Conservation (phyloP, 345 rosid genomes). For the Eucalyptus leucophloia region DNA sequence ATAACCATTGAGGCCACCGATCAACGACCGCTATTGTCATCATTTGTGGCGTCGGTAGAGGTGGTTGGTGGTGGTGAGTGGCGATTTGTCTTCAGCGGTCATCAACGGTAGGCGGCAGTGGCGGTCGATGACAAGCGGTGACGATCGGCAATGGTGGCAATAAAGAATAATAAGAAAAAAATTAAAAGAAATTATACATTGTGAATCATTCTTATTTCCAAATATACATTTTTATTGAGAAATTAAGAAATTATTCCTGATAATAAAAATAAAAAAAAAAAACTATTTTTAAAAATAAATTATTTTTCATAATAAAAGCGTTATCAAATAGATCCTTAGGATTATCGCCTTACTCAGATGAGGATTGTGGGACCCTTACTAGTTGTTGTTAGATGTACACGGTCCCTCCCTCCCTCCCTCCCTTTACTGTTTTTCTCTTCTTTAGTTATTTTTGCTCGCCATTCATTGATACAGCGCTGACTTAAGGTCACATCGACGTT, state of each 20-base stretch:
- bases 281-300: rapidly evolving
- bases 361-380: neutral
- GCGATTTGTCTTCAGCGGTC: rapidly evolving
- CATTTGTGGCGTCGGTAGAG: rapidly evolving
- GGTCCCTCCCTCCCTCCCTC: neutral
- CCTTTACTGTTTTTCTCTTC: neutral
- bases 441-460: neutral
- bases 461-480: neutral
- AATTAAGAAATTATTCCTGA: rapidly evolving
- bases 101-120: rapidly evolving
- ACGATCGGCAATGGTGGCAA: no score
- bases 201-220: no score
- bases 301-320: rapidly evolving
- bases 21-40: rapidly evolving
- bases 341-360: rapidly evolving
- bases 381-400: neutral
- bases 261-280: no score
- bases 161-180: no score
- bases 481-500: neutral
- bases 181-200: no score
- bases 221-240: no score
- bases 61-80: rapidly evolving
- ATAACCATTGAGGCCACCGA: no score
- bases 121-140: rapidly evolving
- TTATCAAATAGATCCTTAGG: no score